A percentile compares a stretch with the other conserved stretches of the same genome.
These are phyloP conservation scores for Saccharomycopsis capsularis DNA, from an alignment of 805 yeast genomes.

Conservation along the genomic window DNA sequence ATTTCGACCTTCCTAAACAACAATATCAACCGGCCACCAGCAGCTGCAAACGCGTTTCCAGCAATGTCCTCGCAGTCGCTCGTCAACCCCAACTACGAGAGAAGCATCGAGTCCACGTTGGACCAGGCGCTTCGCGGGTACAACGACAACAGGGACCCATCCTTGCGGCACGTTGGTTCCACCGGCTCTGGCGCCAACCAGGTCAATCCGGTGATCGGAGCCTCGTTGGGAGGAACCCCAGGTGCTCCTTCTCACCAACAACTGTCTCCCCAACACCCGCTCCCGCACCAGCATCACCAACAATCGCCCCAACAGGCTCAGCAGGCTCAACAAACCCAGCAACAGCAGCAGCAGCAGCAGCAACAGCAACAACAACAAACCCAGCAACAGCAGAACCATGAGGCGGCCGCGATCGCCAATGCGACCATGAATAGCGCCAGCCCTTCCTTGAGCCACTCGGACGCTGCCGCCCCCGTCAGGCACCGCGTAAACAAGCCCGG, in stretches of 20 bases:
- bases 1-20: too few species aligned
- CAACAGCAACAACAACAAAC: background rate
- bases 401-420: background rate
- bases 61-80: conserved; percentile 13
- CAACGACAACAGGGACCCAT: conserved; percentile 2
- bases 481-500: conserved; percentile 40
- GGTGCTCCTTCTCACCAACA: background rate
- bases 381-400: background rate
- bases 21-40: too few species aligned
- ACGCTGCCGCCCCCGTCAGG: background rate
- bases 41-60: too few species aligned
- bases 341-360: conserved; percentile 1
- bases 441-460: background rate
- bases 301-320: background rate
- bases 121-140: conserved; percentile 2
- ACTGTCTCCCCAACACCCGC: background rate
- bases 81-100: conserved; percentile 2
- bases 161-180: background rate
- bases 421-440: background rate
- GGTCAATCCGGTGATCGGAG: background rate
- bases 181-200: background rate
- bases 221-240: background rate
- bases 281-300: background rate
- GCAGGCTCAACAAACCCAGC: too few species aligned
- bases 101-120: conserved; percentile 1